Conservation (phyloP, 1,284 basidiomycete genomes). For the Ustilago sp. region DNA sequence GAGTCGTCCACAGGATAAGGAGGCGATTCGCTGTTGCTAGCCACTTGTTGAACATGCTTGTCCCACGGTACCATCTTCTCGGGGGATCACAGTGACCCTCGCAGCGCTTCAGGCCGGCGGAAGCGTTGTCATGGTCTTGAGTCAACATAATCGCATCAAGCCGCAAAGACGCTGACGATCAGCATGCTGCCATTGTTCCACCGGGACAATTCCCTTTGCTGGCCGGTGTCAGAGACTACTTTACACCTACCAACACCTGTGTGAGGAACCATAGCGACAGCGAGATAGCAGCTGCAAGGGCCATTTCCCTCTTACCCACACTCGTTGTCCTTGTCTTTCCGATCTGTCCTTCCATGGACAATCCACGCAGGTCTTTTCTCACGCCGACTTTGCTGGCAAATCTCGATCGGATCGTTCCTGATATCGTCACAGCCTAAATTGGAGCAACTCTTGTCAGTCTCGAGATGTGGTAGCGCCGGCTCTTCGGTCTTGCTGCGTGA, state of each 20-base stretch:
- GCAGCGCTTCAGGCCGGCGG: constrained; percentile 8
- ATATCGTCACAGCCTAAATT: neutral
- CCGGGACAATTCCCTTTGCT: neutral
- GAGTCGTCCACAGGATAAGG: too few species aligned
- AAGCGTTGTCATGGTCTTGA: neutral
- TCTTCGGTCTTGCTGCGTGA: neutral
- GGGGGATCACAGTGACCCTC: constrained; percentile 1
- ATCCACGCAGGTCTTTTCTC: neutral
- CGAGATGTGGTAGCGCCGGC: neutral
- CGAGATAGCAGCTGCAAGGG: neutral
- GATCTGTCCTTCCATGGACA: neutral
- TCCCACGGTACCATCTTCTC: constrained; percentile 1
- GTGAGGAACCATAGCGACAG: neutral
- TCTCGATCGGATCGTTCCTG: neutral
- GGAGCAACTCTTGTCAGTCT: neutral
- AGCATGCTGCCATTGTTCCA: neutral
- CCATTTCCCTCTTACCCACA: constrained; percentile 1
- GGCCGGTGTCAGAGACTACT: too few species aligned
- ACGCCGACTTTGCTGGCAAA: neutral
- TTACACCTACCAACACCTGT: neutral
- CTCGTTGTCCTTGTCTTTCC: neutral
- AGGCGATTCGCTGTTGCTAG: too few species aligned
- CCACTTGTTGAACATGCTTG: neutral
- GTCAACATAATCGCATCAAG: neutral
- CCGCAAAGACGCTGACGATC: neutral